Evolutionary conservation across 805 yeast species (phyloP), one percentile per base, ranked within the genome.

Genomic region (Monosporozyma servazzii): DNA sequence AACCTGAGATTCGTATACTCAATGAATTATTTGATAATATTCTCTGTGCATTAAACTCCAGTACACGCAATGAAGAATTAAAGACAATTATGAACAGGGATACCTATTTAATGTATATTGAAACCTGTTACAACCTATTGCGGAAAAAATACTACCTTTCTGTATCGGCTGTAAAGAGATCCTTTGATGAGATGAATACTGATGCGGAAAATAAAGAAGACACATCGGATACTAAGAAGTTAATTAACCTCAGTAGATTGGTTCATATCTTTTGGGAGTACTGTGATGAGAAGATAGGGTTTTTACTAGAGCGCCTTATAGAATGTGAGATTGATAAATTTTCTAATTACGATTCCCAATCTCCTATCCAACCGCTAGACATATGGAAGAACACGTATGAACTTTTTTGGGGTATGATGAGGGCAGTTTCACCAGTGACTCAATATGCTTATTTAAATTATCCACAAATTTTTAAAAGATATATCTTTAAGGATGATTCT

Each of bases 361-460:
- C 44, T 21, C 8, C 8, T 21, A 13, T 21, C 10, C 29, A 21
- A 21, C 17, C 29, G 7, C 5, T 45, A 1, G 21, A n/a, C 13
- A 17, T 17, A 13, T 55, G 58, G 58, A 20, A 3, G 3, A 20
- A 30, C 9, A 6, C 44, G 27, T 40, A 51, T 17, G 42, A 43
- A 17, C 21, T 41, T 20, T 54, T 40, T 41, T 37, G 21, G 5
- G 21, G 3, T 15, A 46, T 47, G 18, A n/a, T 41, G 8, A 41
- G 27, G 13, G 11, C 44, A 21, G 15, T 21, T 21, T 53, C n/a
- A 7, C 59, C 61, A n/a, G 27, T 55, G 2, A 31, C 54, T 4
- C 48, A 47, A 8, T 58, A 57, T 47, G 29, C 51, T 15, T 42
- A 44, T 15, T 21, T 21, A 17, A 58, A 58, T 48, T 54, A 51